phyloP scores from a whole-genome alignment of 2,329 filamentous ascomycete species.

The Pezizomycotina sp. region DNA sequence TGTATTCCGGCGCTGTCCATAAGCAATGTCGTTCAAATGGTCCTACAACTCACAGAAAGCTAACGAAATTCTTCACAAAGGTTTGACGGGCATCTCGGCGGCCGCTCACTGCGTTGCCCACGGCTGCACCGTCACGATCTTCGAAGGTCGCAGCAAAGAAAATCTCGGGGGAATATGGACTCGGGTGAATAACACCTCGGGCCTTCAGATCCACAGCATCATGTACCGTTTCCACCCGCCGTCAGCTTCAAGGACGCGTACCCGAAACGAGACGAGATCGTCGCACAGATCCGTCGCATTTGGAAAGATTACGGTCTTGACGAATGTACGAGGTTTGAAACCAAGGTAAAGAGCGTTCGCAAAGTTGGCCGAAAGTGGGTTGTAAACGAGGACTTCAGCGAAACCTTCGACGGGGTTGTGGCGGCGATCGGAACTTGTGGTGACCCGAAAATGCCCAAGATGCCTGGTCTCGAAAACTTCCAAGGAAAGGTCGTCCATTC shows the following conservation, averaged over 20 bases:
- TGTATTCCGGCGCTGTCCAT: too few relatives aligned
- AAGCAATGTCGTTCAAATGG: too few relatives aligned
- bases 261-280: slow-evolving; percentile 57
- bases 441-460: slow-evolving; percentile 53
- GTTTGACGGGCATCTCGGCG: too few relatives aligned
- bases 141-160: slow-evolving; percentile 52
- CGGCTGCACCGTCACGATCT: slow-evolving; percentile 61
- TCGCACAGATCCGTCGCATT: slow-evolving; percentile 51
- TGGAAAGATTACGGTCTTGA: slow-evolving; percentile 63
- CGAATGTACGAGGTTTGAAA: slow-evolving; percentile 54
- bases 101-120: too few relatives aligned
- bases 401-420: slow-evolving; percentile 62
- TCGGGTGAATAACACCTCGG: slow-evolving; percentile 66
- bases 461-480: slow-evolving; percentile 56
- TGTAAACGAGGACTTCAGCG: slow-evolving; percentile 49
- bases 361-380: slow-evolving; percentile 57
- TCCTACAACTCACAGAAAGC: too few relatives aligned
- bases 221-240: slow-evolving; percentile 79
- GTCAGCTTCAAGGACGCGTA: slow-evolving; percentile 62
- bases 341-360: slow-evolving; percentile 50
- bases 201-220: slow-evolving; percentile 65
- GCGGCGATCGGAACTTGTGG: slow-evolving; percentile 68
- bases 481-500: slow-evolving; percentile 59
- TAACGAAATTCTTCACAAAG: too few relatives aligned
- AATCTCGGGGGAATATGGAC: slow-evolving; percentile 67